Percentiles rank a stretch among this genome's conserved stretches.
Conservation (phyloP, 176 grass and related monocot genomes). For the Stipa capillata region DNA sequence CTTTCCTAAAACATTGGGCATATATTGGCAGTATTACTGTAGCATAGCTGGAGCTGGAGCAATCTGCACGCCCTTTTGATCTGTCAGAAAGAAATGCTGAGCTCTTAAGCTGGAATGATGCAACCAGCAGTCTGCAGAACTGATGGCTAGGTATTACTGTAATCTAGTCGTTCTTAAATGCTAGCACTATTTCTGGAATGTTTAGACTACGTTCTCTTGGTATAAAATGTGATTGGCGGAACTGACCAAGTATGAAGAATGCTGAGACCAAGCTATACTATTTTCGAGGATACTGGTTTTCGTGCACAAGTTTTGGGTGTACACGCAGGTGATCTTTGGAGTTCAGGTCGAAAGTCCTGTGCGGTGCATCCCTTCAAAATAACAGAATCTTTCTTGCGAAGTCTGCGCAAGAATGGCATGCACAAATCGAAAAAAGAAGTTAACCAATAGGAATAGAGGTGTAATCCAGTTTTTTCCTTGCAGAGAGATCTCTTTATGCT, state of each 20-base stretch:
- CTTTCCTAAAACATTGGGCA: background rate
- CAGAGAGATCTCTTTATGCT: too few species aligned
- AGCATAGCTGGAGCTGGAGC: slow-evolving; percentile 6
- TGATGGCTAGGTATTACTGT: background rate
- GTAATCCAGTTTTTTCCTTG: too few species aligned
- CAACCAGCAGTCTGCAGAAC: background rate
- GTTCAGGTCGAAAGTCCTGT: too few species aligned
- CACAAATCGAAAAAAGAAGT: too few species aligned
- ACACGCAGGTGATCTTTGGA: background rate
- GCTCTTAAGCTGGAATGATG: background rate
- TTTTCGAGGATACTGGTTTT: background rate
- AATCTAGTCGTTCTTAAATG: background rate
- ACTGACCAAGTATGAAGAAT: background rate
- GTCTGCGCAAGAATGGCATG: too few species aligned
- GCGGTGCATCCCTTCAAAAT: background rate
- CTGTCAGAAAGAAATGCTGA: background rate
- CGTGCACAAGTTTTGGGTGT: background rate
- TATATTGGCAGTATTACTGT: background rate
- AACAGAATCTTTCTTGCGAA: too few species aligned
- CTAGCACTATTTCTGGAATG: background rate
- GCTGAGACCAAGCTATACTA: too few species aligned
- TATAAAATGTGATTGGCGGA: background rate
- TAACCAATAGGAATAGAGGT: too few species aligned
- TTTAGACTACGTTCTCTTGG: background rate
- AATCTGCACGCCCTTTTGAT: background rate